Evolutionary conservation across 2,329 filamentous ascomycete genomes (phyloP), one percentile per base, ranked within the genome.

Genomic region (Paecilomyces formosus): DNA sequence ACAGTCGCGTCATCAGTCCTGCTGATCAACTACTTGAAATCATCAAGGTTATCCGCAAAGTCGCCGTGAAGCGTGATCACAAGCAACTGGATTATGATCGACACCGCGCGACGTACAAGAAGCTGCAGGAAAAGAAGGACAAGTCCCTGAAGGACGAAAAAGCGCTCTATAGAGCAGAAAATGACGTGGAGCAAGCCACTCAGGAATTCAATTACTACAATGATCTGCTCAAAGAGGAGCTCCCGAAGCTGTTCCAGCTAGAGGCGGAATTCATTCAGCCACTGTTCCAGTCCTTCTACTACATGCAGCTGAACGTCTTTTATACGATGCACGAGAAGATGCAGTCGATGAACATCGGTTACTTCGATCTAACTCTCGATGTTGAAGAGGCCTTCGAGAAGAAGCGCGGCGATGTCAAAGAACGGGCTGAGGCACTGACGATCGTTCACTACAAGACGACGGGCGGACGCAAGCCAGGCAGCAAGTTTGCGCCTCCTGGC

Each of bases 231-330:
- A 99, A 99, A 79, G 90, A 95, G 18, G 94, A 99, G 77, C 80
- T 99, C 62, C 94, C 94, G 28, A 91, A 92, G 74, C 84, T 99
- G 11, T 99, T 99, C 75, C 75, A 79, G 7, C 85, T 99, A 18
- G 94, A 99, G 75, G 85, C 88, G 63, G 89, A 97, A 74, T 97
- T 99, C 74, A 99, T 99, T 74, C 88, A 90, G 65, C 94, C 94
- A 2, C 85, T 99, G 7, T 99, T 99, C 82, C 94, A 97, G 74
- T 96, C 90, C 9, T 99, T 99, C 79, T 99, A 99, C 78, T 99
- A 97, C 81, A 99, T 99, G 94, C 94, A 99, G 76, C 85, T 99
- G 64, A 99, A 99, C 75, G 90, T 99, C 64, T 99, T 97, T 75
- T 99, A 99, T 77, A 99, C 94, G 0, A 82, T 99, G 57, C 94